Percentiles rank a stretch among this genome's conserved stretches.
Conservation (phyloP, 768 basidiomycete genomes). For the Boletus bicolor region DNA sequence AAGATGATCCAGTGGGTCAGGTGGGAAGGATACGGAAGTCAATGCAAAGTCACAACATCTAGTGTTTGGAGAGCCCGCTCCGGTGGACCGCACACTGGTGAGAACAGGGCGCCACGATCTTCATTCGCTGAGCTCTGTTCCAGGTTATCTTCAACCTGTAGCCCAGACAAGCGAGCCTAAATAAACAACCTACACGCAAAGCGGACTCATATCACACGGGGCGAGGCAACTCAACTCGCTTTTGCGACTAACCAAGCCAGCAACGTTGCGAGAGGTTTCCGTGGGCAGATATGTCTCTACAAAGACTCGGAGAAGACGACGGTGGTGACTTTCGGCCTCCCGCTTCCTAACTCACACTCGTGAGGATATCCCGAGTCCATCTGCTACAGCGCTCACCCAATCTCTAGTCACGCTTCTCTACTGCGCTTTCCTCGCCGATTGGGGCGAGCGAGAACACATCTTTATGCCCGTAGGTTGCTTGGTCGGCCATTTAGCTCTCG, state of each 20-base stretch:
- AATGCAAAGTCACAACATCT: no score
- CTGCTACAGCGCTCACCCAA: not conserved
- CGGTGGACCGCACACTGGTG: not conserved
- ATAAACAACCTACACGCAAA: no score
- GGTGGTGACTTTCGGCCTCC: slow-evolving; percentile 51
- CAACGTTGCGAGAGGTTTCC: not conserved
- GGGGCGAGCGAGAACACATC: slow-evolving; percentile 68
- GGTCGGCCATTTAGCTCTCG: not conserved
- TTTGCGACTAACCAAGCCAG: slow-evolving; percentile 3
- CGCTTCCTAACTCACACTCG: slow-evolving; percentile 52
- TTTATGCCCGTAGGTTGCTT: slow-evolving; percentile 56
- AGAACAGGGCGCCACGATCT: not conserved
- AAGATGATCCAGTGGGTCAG: not conserved
- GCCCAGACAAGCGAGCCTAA: no score
- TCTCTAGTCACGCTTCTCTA: slow-evolving; percentile 52
- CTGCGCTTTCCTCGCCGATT: slow-evolving; percentile 60
- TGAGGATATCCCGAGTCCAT: slow-evolving; percentile 27
- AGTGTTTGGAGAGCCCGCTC: not conserved
- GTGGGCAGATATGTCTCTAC: slow-evolving; percentile 16
- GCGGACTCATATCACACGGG: slow-evolving; percentile 3
- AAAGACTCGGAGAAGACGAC: slow-evolving; percentile 18
- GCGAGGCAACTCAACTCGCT: slow-evolving; percentile 6
- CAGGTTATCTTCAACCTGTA: no score
- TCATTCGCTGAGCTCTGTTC: not conserved
- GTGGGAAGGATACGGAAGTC: not conserved